Percentiles rank a stretch among this genome's conserved stretches.
Evolutionary conservation across 192 early-diverging fungal genomes (phyloP).

Genomic region (Coemansia sp.): DNA sequence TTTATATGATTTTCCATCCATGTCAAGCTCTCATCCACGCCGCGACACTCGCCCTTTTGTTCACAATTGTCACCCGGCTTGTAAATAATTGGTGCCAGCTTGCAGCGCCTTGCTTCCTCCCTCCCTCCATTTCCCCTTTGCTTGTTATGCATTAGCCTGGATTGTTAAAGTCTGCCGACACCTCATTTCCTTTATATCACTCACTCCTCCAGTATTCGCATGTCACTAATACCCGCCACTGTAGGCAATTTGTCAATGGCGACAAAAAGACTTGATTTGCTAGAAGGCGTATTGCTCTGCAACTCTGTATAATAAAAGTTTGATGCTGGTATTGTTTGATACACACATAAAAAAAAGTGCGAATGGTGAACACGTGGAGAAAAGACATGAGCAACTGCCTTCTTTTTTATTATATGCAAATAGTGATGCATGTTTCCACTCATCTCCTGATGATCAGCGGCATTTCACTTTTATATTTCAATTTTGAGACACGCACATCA

Average conservation of each 20-base stretch:
- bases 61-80: neutral
- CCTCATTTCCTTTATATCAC: neutral
- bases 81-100: conserved; percentile 1
- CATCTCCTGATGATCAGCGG: neutral
- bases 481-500: neutral
- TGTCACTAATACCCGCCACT: neutral
- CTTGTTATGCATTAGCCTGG: neutral
- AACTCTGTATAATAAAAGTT: neutral
- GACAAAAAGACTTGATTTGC: neutral
- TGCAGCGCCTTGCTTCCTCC: conserved; percentile 2
- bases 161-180: neutral
- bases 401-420: neutral
- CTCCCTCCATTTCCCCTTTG: neutral
- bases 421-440: neutral
- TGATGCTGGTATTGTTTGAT: neutral
- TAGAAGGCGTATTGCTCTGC: neutral
- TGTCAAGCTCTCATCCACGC: neutral
- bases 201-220: neutral
- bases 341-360: neutral
- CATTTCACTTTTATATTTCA: conserved; percentile 9
- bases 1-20: conserved; percentile 2
- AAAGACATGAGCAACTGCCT: conserved; percentile 3
- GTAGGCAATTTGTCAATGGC: neutral
- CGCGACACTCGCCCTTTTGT: neutral
- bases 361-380: neutral